These are phyloP conservation scores for Tilletia setariae DNA, from an alignment of 1,284 basidiomycete genomes.

Conservation along the genomic window DNA sequence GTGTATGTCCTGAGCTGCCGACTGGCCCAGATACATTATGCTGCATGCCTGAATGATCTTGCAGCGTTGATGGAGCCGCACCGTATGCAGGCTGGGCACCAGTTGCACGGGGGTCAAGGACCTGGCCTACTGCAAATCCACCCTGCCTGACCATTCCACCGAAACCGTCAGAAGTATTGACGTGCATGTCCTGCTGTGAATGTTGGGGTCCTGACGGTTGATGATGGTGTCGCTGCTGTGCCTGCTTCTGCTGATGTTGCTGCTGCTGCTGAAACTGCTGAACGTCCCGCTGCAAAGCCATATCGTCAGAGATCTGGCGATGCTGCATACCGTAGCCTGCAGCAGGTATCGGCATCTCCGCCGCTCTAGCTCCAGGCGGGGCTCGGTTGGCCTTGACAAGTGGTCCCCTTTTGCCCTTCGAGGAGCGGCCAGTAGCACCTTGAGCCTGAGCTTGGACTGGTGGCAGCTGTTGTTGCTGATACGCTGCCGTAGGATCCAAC, in stretches of 20 bases:
- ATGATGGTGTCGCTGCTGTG: slow-evolving; percentile 3
- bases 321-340: slow-evolving; percentile 91
- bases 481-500: slow-evolving; percentile 26
- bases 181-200: not conserved
- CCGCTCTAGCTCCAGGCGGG: slow-evolving; percentile 57
- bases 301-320: slow-evolving; percentile 80
- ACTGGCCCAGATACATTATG: too few species aligned
- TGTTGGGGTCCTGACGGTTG: not conserved
- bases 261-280: slow-evolving; percentile 15
- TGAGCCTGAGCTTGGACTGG: slow-evolving; percentile 23
- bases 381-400: slow-evolving; percentile 46
- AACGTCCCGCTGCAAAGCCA: slow-evolving; percentile 26
- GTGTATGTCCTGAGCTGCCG: too few species aligned
- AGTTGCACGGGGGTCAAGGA: slow-evolving; percentile 38
- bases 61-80: too few species aligned
- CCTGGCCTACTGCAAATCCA: slow-evolving; percentile 39
- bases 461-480: slow-evolving; percentile 26
- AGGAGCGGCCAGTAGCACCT: slow-evolving; percentile 20
- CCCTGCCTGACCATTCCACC: slow-evolving; percentile 18
- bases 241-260: not conserved
- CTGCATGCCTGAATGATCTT: too few species aligned
- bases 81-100: not conserved
- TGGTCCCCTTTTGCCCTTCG: slow-evolving; percentile 22
- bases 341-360: slow-evolving; percentile 79
- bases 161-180: too few species aligned